Evolutionary conservation across 345 rosid species (phyloP), one percentile per base, ranked within the genome.

Genomic region (Sonneratia alba): DNA sequence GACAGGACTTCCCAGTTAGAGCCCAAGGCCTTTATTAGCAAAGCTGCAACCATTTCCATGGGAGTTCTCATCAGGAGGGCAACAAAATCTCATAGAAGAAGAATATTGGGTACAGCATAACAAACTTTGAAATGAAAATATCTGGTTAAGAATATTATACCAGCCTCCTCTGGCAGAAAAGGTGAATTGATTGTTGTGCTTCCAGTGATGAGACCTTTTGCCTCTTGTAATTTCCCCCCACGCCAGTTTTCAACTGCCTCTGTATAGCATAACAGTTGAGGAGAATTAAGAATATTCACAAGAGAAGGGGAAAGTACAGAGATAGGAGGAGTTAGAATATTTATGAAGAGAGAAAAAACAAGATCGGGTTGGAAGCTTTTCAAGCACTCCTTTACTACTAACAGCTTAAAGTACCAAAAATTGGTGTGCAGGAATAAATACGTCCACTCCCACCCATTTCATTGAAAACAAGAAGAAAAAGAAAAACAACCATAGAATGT

Each of bases 221-320:
- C 89, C 82, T 88, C 93, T 79, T 74, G 75, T 42, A 95, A 77
- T 78, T 92, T 95, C 84, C 89, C 91, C 77, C 51, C 85, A 66
- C 96, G 96, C 99, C 99, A 95, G 69, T 71, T 83, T 85, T 92
- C 99, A 78, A 95, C 86, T 24, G 85, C 87, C 75, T 92, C 97
- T 92, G 87, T 82, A 78, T 34, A 68, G 75, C 82, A 77, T 55
- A 7, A 9, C 9, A 62, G 13, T 13, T 11, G 66, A 10, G 18
- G 13, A 21, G 15, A 2, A 62, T 62, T 62, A 45, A 68, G 36
- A 43, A 12, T 3, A 68, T 40, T 68, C 36, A 40, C 24, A n/a
- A 13, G 65, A 40, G 43, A 7, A 40, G 65, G 37, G 7, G 37
- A 4, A 43, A n/a, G 8, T 3, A 40, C 8, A 3, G 43, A 40